Base-by-base conservation (phyloP, 2,329 filamentous ascomycete genomes). In the Colletotrichum magnum region DNA sequence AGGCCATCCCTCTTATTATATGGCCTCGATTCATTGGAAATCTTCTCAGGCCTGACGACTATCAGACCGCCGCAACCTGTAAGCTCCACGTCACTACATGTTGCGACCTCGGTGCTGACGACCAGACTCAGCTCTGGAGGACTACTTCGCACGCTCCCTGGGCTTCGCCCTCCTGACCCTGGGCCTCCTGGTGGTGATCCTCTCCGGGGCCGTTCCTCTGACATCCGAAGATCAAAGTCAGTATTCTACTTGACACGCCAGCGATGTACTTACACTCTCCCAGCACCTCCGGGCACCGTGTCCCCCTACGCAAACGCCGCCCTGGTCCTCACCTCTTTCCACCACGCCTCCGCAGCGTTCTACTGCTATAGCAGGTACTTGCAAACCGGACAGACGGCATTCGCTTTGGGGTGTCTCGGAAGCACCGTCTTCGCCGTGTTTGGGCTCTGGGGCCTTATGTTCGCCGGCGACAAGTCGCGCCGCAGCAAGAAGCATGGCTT, bases 141-240 rank as follows among this genome's bases (percentile, higher is more conserved):
- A 88, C 64, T 95, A 95, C 85, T 90, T 95, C 78, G 89, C 89
- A 59, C 91, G 93, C 50, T 89, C 87, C 32, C 86, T 94, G 1
- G 93, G 92, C 71, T 83, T 95, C 65, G 83, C 89, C 36, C 86
- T 94, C 52, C 82, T 94, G 24, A 82, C 89, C 10, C 81, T 95
- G 32, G 90, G 89, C 39, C 76, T 90, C 6, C 80, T 92, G 13
- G 86, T 87, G n/a, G 80, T 94, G 45, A 84, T 93, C 43, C 85
- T 95, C 36, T 92, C 92, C 0, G 93, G 93, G 54, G 86, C 87
- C 2, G 84, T 95, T 5, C 93, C 93, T 0, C 79, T 94, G 13
- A 86, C 87, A n/a, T 77, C 77, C 26, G 75, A 77, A n/a, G 79
- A 83, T 5, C 68, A 58, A 50, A 73, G 83, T 85, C 77, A 69